Evolutionary conservation across 148 eudicot genomes (phyloP).

Genomic region (Nepenthes gracilis): DNA sequence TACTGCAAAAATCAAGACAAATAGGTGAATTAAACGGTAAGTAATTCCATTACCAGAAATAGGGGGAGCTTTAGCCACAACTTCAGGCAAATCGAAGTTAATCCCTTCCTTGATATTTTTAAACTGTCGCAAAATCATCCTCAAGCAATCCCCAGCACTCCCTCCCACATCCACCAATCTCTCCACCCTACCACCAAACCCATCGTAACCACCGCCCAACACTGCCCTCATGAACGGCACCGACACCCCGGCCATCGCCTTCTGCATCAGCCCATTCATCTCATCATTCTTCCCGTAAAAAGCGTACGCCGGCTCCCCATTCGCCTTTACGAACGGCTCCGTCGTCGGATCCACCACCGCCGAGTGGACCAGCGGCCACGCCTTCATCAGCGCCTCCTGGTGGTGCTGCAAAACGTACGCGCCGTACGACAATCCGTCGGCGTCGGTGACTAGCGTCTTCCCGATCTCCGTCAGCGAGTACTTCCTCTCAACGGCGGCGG

Average conservation of each 20-base stretch:
- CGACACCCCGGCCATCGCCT: conserved; percentile 43
- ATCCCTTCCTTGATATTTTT: conserved; percentile 31
- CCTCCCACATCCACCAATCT: conserved; percentile 52
- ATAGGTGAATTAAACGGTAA: neutral
- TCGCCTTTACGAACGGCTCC: conserved; percentile 33
- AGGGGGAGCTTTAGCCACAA: conserved; percentile 43
- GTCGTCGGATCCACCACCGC: conserved; percentile 29
- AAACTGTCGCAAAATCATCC: conserved; percentile 35
- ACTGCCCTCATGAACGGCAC: conserved; percentile 45
- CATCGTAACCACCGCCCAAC: conserved; percentile 29
- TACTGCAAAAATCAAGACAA: neutral
- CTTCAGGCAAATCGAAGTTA: conserved; percentile 55
- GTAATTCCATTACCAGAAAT: conserved; percentile 22
- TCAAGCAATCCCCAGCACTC: conserved; percentile 52
- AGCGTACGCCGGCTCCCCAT: conserved; percentile 35
- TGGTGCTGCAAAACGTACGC: conserved; percentile 45
- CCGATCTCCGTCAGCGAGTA: conserved; percentile 33
- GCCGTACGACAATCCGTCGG: conserved; percentile 29
- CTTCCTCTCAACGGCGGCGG: too few relatives aligned
- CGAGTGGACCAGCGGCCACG: conserved; percentile 27
- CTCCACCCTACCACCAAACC: conserved; percentile 27
- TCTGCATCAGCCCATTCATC: conserved; percentile 39
- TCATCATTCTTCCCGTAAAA: conserved; percentile 34
- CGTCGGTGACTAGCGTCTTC: conserved; percentile 25
- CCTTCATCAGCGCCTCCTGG: conserved; percentile 32